These are phyloP conservation scores for Aschersonia sp. DNA, from an alignment of 2,329 filamentous ascomycete species.

Conservation along the genomic window DNA sequence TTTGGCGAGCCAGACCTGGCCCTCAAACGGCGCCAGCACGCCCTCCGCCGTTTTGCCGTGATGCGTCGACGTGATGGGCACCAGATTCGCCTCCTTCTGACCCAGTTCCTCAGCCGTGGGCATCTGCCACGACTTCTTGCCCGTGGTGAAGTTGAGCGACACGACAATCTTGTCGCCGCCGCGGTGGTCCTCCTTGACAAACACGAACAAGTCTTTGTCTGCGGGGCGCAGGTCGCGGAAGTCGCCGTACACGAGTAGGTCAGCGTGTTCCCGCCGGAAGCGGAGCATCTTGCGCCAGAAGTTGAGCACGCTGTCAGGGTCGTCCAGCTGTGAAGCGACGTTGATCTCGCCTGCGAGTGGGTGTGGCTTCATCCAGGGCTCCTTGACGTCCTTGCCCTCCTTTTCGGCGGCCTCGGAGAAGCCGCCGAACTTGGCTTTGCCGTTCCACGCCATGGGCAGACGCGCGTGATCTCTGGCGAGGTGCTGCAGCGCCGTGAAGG, in stretches of 20 bases:
- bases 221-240: slow-evolving; percentile 12
- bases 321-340: slow-evolving; percentile 34
- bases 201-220: slow-evolving; percentile 12
- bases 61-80: slow-evolving; percentile 14
- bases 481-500: slow-evolving; percentile 15
- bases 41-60: slow-evolving; percentile 6
- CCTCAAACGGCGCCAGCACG: slow-evolving; percentile 15
- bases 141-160: slow-evolving; percentile 17
- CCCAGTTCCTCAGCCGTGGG: slow-evolving; percentile 11
- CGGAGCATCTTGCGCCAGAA: slow-evolving; percentile 17
- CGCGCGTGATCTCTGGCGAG: slow-evolving; percentile 45
- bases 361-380: slow-evolving; percentile 20
- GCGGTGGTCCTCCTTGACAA: slow-evolving; percentile 14
- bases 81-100: slow-evolving; percentile 7
- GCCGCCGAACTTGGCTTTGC: slow-evolving; percentile 14
- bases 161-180: slow-evolving; percentile 12
- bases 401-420: slow-evolving; percentile 22
- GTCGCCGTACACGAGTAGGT: slow-evolving; percentile 19
- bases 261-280: slow-evolving; percentile 16
- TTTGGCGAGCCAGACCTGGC: slow-evolving; percentile 13
- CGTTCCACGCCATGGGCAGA: slow-evolving; percentile 53
- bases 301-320: slow-evolving; percentile 18
- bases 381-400: slow-evolving; percentile 10
- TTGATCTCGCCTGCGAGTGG: slow-evolving; percentile 29
- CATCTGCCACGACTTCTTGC: slow-evolving; percentile 12